Evolutionary conservation across 2,329 filamentous ascomycete genomes (phyloP).

Genomic region (Cercospora zeina): DNA sequence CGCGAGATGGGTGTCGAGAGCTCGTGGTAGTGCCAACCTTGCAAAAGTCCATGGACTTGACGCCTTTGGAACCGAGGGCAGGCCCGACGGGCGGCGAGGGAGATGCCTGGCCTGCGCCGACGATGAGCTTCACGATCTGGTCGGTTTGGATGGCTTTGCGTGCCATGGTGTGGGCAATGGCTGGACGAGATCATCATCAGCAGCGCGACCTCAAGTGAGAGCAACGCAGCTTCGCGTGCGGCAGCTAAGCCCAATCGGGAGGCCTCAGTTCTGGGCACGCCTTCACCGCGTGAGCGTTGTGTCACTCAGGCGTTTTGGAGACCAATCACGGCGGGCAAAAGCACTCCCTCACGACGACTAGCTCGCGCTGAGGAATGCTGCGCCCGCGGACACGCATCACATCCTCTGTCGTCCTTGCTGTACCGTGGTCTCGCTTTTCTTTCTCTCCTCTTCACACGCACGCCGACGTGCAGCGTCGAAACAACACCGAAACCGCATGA

Average conservation of each 20-base stretch:
- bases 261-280: background rate
- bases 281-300: constrained; percentile 9
- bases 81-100: constrained; percentile 96
- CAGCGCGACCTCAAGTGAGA: background rate
- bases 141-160: constrained; percentile 60
- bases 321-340: constrained; percentile 2
- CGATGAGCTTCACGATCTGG: constrained; percentile 93
- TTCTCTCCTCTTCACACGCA: background rate
- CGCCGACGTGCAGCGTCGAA: background rate
- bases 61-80: constrained; percentile 92
- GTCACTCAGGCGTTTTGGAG: constrained; percentile 1
- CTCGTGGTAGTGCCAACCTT: constrained; percentile 62
- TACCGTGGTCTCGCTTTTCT: no score
- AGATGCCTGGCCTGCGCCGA: constrained; percentile 91
- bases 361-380: constrained; percentile 4
- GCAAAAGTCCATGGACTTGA: constrained; percentile 99
- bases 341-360: constrained; percentile 9
- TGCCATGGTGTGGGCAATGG: constrained; percentile 47
- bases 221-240: background rate
- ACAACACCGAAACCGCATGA: no score
- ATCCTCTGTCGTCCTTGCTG: background rate
- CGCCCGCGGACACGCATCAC: constrained; percentile 4
- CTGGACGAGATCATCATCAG: background rate
- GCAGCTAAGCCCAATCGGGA: background rate
- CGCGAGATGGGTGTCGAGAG: constrained; percentile 1